Evolutionary conservation across 23 red algal species (phyloP).

Genomic region (Cyanidiococcus yangmingshanensis): DNA sequence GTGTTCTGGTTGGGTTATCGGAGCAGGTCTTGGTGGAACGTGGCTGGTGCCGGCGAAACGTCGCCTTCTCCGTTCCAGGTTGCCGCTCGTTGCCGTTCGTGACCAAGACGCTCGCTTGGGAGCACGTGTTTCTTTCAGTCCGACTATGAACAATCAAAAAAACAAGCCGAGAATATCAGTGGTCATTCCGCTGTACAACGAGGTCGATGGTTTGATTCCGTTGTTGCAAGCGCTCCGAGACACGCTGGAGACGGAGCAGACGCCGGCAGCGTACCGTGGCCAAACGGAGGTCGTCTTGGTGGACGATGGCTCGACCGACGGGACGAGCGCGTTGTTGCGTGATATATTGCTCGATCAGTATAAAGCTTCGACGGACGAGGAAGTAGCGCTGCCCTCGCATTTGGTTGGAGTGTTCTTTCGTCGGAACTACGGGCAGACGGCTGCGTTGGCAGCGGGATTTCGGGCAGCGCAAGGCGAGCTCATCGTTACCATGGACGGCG

Average conservation of each 20-base stretch:
- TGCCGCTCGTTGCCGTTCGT: too few relatives aligned
- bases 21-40: too few relatives aligned
- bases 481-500: constrained; percentile 29
- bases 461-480: constrained; percentile 8
- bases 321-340: constrained; percentile 22
- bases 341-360: not conserved
- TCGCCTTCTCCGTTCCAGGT: too few relatives aligned
- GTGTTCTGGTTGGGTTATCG: too few relatives aligned
- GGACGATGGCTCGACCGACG: constrained; percentile 28
- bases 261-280: constrained; percentile 7
- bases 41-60: too few relatives aligned
- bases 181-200: constrained; percentile 27
- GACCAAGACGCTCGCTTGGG: too few relatives aligned
- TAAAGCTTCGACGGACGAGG: not conserved
- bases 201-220: not conserved
- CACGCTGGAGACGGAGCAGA: constrained; percentile 16
- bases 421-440: constrained; percentile 26
- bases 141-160: not conserved
- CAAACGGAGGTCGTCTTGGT: constrained; percentile 17
- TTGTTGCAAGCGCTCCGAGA: not conserved
- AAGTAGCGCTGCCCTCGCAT: not conserved
- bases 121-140: not conserved
- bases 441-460: constrained; percentile 23
- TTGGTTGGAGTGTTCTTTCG: constrained; percentile 23
- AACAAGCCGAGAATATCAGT: not conserved